phyloP scores from a whole-genome alignment of 2,329 filamentous ascomycete species.

The Sporothrix globosa region DNA sequence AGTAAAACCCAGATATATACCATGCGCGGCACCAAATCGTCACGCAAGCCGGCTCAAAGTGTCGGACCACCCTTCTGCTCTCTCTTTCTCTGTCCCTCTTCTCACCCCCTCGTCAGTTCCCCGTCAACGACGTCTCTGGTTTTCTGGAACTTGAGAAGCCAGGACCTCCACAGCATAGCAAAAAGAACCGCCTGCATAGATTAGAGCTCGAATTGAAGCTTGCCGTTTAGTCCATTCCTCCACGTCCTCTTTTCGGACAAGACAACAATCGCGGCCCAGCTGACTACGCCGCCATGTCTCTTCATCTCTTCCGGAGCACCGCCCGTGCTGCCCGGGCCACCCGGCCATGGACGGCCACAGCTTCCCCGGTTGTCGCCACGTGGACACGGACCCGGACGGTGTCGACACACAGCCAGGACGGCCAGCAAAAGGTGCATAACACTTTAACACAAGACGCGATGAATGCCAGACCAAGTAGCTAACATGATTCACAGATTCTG shows the following conservation, averaged over 20 bases:
- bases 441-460: too few relatives aligned
- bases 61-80: slow-evolving; percentile 19
- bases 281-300: slow-evolving; percentile 49
- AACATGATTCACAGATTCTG: slow-evolving; percentile 64
- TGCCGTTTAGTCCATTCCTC: neutral
- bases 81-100: neutral
- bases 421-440: slow-evolving; percentile 60
- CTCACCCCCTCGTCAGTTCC: neutral
- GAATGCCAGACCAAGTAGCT: slow-evolving; percentile 17
- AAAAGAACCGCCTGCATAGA: neutral
- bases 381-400: slow-evolving; percentile 45
- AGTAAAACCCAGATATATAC: slow-evolving; percentile 21
- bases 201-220: slow-evolving; percentile 10
- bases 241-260: neutral
- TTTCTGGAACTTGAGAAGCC: slow-evolving; percentile 11
- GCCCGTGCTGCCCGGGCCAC: slow-evolving; percentile 51
- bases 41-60: slow-evolving; percentile 25
- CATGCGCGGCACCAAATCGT: slow-evolving; percentile 19
- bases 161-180: neutral
- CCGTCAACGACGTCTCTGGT: neutral
- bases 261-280: neutral
- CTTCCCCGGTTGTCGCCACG: slow-evolving; percentile 33
- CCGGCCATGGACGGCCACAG: slow-evolving; percentile 44
- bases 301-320: slow-evolving; percentile 53
- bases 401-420: slow-evolving; percentile 56